Conservation (phyloP, 164 flowering plant genomes). For the Tetrastigma voinierianum region DNA sequence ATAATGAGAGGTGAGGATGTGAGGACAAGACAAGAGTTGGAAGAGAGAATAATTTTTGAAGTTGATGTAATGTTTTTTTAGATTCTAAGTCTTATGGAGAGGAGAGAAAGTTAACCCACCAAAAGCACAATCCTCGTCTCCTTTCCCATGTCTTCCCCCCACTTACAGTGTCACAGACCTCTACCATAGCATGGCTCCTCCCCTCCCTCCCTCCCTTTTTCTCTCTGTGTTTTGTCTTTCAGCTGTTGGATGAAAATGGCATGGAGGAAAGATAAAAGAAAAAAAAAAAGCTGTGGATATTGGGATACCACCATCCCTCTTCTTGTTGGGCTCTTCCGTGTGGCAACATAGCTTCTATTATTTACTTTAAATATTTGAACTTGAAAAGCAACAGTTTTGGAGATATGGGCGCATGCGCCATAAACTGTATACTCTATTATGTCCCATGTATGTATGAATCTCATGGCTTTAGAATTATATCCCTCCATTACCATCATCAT, state of each 20-base stretch:
- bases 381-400: not conserved
- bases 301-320: not conserved
- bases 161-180: not conserved
- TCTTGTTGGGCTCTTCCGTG: constrained; percentile 6
- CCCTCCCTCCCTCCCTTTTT: constrained; percentile 6
- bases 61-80: constrained; percentile 9
- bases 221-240: constrained; percentile 19
- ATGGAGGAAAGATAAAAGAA: too few species aligned
- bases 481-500: too few species aligned
- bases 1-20: constrained; percentile 4
- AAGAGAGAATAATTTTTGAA: constrained; percentile 19
- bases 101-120: constrained; percentile 21
- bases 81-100: constrained; percentile 13
- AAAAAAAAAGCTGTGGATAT: constrained; percentile 1
- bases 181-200: not conserved
- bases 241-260: constrained; percentile 28
- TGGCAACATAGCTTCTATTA: constrained; percentile 1
- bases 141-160: constrained; percentile 5
- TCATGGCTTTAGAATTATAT: too few species aligned
- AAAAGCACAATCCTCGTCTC: constrained; percentile 11
- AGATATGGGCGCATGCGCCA: not conserved
- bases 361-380: not conserved
- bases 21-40: constrained; percentile 8
- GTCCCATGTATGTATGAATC: too few species aligned
- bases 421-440: not conserved